Evolutionary conservation across 2,329 filamentous ascomycete species (phyloP).

Genomic region (Colletotrichum sp.): DNA sequence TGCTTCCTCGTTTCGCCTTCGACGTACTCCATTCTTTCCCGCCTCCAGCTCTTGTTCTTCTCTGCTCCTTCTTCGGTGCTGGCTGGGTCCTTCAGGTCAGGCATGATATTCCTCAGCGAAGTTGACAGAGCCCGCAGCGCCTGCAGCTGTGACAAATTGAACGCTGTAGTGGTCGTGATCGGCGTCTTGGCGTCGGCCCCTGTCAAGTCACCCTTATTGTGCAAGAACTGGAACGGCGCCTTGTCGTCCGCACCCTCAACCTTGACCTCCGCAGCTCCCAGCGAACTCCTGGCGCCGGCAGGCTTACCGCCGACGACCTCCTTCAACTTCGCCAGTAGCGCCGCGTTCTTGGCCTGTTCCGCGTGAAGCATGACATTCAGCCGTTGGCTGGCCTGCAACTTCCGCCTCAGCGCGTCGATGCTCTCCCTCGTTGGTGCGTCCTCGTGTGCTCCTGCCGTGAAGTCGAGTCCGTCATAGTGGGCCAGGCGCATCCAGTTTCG

Average conservation of each 20-base stretch:
- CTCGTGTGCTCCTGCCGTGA: conserved; percentile 30
- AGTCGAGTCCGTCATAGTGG: conserved; percentile 79
- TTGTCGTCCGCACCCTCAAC: conserved; percentile 24
- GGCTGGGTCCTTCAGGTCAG: conserved; percentile 54
- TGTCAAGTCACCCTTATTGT: conserved; percentile 55
- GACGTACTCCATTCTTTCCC: conserved; percentile 81
- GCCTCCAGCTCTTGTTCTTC: conserved; percentile 61
- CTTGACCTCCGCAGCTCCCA: conserved; percentile 21
- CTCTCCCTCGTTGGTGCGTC: conserved; percentile 61
- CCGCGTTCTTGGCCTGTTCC: conserved; percentile 75
- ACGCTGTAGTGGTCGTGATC: conserved; percentile 74
- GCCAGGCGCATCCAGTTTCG: conserved; percentile 79
- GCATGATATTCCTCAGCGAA: conserved; percentile 67
- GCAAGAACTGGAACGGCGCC: conserved; percentile 62
- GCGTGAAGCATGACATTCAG: conserved; percentile 72
- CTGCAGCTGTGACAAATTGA: conserved; percentile 83
- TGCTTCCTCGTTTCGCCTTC: conserved; percentile 80
- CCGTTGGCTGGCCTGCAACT: conserved; percentile 79
- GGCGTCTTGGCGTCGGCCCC: conserved; percentile 59
- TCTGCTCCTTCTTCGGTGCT: conserved; percentile 33
- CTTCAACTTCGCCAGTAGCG: conserved; percentile 69
- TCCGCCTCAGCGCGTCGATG: conserved; percentile 74
- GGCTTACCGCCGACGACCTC: conserved; percentile 38
- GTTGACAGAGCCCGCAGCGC: conserved; percentile 72
- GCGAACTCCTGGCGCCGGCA: conserved; percentile 24